Percentiles rank a stretch among this genome's conserved stretches.
phyloP scores from a whole-genome alignment of 306 rosid species.

The Begonia loranthoides region DNA sequence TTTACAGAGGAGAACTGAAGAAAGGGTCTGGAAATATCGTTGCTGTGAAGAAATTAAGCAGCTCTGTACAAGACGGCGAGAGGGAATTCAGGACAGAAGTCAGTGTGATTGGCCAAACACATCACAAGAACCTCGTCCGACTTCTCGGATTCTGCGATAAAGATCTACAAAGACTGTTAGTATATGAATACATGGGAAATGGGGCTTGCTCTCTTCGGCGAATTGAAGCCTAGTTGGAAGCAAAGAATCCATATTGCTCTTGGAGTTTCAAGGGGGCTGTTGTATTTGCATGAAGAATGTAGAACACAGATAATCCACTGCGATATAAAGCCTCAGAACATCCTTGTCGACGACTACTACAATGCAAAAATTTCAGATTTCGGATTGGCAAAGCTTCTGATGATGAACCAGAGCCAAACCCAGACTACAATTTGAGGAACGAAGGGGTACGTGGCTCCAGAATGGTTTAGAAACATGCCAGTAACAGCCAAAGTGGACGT shows the following conservation, averaged over 20 bases:
- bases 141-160: conserved; percentile 28
- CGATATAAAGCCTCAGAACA: conserved; percentile 30
- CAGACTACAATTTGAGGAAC: conserved; percentile 14
- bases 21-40: conserved; percentile 3
- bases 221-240: conserved; percentile 19
- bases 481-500: conserved; percentile 15
- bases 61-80: conserved; percentile 9
- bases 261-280: conserved; percentile 14
- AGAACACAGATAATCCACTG: conserved; percentile 21
- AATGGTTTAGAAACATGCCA: conserved; percentile 18
- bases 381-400: conserved; percentile 22
- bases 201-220: conserved; percentile 22
- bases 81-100: conserved; percentile 23
- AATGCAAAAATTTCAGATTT: conserved; percentile 19
- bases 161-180: conserved; percentile 14
- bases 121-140: conserved; percentile 23
- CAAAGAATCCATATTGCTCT: conserved; percentile 17
- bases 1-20: conserved; percentile 5
- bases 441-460: conserved; percentile 22
- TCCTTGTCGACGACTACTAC: conserved; percentile 23
- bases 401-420: conserved; percentile 15
- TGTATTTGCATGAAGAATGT: conserved; percentile 29
- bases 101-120: conserved; percentile 21
- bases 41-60: conserved; percentile 22
- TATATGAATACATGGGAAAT: conserved; percentile 28